Conservation (phyloP, 129 eudicot species). For the Rutidosis leptorrhynchoides region DNA sequence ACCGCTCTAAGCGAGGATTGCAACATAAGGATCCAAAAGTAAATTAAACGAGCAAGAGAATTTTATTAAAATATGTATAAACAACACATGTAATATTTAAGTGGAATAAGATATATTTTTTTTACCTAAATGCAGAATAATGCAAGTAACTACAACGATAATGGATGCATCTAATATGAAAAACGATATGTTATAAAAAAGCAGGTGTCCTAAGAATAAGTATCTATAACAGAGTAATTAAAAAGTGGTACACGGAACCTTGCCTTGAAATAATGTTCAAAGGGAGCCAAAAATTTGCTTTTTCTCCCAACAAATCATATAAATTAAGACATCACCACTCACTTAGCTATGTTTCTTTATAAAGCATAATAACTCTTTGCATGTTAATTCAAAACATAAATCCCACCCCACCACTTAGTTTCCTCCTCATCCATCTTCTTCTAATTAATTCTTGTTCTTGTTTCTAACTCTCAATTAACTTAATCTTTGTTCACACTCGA, state of each 20-base stretch:
- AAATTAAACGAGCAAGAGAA: conserved; percentile 1
- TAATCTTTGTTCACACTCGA: conserved; percentile 29
- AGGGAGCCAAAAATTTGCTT: conserved; percentile 44
- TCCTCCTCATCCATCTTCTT: conserved; percentile 27
- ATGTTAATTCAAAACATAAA: conserved; percentile 36
- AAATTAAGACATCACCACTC: conserved; percentile 40
- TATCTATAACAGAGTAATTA: conserved; percentile 29
- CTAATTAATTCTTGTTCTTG: conserved; percentile 21
- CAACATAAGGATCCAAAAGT: conserved; percentile 13
- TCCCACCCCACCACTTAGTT: conserved; percentile 25
- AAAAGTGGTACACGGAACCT: conserved; percentile 27
- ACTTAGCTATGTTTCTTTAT: conserved; percentile 36
- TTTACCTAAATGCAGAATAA: not conserved
- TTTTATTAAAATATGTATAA: conserved; percentile 4
- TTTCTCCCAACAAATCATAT: conserved; percentile 45
- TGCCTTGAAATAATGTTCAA: conserved; percentile 28
- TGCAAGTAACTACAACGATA: conserved; percentile 12
- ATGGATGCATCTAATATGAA: conserved; percentile 6
- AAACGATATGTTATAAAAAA: conserved; percentile 8
- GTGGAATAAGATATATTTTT: conserved; percentile 16
- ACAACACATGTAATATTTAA: not conserved
- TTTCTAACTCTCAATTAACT: conserved; percentile 24
- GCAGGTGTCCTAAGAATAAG: conserved; percentile 21
- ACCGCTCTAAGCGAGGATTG: too few relatives aligned
- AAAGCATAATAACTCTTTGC: conserved; percentile 36